Conservation (phyloP, 1,284 basidiomycete genomes). For the Thecaphora frezii region DNA sequence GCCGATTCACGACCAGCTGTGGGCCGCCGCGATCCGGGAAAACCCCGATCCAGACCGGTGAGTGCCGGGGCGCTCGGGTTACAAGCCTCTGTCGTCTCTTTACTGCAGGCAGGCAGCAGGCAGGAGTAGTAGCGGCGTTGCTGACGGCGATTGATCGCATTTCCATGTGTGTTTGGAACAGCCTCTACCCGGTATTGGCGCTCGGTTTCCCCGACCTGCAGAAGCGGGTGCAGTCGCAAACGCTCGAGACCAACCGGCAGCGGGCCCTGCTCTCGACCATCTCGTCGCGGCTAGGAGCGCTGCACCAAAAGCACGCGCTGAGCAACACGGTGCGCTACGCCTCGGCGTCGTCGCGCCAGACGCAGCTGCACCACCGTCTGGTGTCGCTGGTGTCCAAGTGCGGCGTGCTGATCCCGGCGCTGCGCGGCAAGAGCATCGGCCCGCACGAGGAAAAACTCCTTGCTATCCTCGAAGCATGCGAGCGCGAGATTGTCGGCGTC, state of each 20-base stretch:
- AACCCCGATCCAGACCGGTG: conserved; percentile 50
- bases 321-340: conserved; percentile 42
- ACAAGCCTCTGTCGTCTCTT: too few relatives aligned
- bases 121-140: too few relatives aligned
- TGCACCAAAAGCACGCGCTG: conserved; percentile 49
- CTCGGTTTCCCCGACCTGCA: conserved; percentile 54
- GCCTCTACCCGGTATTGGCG: conserved; percentile 55
- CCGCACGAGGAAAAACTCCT: conserved; percentile 45
- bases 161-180: too few relatives aligned
- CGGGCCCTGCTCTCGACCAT: conserved; percentile 24
- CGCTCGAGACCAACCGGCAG: conserved; percentile 43
- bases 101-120: too few relatives aligned
- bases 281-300: conserved; percentile 21
- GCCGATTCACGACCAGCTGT: conserved; percentile 51
- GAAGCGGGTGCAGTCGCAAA: conserved; percentile 43
- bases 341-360: conserved; percentile 40
- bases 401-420: conserved; percentile 43
- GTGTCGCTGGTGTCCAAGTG: conserved; percentile 34
- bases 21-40: conserved; percentile 46
- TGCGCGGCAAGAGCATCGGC: conserved; percentile 45
- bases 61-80: too few relatives aligned
- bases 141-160: too few relatives aligned
- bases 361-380: conserved; percentile 48
- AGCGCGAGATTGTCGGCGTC: conserved; percentile 46
- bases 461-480: conserved; percentile 44